Evolutionary conservation across 148 eudicot species (phyloP).

Genomic region (Camellia japonica): DNA sequence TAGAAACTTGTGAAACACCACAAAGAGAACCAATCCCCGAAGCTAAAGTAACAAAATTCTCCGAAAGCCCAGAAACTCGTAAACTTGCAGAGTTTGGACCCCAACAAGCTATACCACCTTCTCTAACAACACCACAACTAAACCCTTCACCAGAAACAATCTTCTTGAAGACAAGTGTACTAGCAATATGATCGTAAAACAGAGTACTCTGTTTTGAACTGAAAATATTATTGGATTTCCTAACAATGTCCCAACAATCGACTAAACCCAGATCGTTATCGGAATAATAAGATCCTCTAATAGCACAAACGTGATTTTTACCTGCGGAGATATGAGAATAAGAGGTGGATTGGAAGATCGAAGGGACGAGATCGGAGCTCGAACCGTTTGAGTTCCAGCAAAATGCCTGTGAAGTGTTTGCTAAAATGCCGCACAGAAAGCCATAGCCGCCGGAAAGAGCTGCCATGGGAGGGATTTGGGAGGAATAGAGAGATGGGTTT

Average conservation of each 20-base stretch:
- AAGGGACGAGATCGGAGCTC: slow-evolving; percentile 58
- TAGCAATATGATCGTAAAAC: slow-evolving; percentile 48
- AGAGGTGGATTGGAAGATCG: slow-evolving; percentile 29
- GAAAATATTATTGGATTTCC: slow-evolving; percentile 25
- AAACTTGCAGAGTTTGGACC: slow-evolving; percentile 65
- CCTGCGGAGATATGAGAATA: slow-evolving; percentile 80
- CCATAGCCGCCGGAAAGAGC: slow-evolving; percentile 72
- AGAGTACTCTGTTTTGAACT: slow-evolving; percentile 50
- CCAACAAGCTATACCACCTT: slow-evolving; percentile 72
- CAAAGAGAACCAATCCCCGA: slow-evolving; percentile 57
- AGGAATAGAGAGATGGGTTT: slow-evolving; percentile 27
- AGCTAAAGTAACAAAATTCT: slow-evolving; percentile 40
- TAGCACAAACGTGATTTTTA: slow-evolving; percentile 71
- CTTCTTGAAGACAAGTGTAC: slow-evolving; percentile 33
- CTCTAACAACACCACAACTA: slow-evolving; percentile 55
- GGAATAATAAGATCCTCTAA: slow-evolving; percentile 63
- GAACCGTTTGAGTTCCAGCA: slow-evolving; percentile 65
- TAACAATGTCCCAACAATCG: slow-evolving; percentile 84
- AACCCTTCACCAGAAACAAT: slow-evolving; percentile 89
- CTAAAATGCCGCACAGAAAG: slow-evolving; percentile 72
- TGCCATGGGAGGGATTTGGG: slow-evolving; percentile 56
- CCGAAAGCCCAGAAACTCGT: slow-evolving; percentile 32
- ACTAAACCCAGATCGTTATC: slow-evolving; percentile 45
- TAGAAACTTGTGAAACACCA: slow-evolving; percentile 49
- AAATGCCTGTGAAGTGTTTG: slow-evolving; percentile 60